Evolutionary conservation across 768 basidiomycete genomes (phyloP).

Genomic region (Panaeolus papilionaceus): DNA sequence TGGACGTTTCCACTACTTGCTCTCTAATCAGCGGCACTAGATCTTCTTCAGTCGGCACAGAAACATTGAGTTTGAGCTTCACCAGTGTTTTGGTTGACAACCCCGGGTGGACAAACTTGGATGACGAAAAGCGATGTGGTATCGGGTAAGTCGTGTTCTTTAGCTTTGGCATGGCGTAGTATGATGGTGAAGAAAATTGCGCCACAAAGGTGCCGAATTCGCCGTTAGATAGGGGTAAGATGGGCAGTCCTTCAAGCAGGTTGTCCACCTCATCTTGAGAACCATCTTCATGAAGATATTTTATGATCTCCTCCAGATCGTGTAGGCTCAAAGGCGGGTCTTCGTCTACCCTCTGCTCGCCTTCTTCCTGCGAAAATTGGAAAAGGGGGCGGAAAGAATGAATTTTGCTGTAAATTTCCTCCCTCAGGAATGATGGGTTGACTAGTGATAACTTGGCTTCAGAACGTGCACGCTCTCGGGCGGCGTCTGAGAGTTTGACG

Average conservation of each 20-base stretch:
- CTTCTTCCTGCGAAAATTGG: background rate
- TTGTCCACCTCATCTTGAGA: conserved; percentile 17
- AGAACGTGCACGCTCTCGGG: conserved; percentile 27
- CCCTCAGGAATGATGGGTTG: conserved; percentile 33
- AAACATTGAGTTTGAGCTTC: conserved; percentile 34
- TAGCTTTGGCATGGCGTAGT: conserved; percentile 35
- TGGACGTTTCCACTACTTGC: conserved; percentile 6
- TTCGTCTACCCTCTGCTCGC: background rate
- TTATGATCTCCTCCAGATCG: conserved; percentile 33
- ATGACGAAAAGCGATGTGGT: conserved; percentile 29
- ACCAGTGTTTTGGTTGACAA: conserved; percentile 30
- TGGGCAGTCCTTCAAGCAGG: conserved; percentile 34
- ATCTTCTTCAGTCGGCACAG: conserved; percentile 20
- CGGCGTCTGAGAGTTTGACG: conserved; percentile 27
- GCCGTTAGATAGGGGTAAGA: conserved; percentile 45
- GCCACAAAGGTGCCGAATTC: conserved; percentile 34
- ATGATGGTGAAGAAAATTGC: conserved; percentile 16
- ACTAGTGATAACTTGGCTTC: conserved; percentile 28
- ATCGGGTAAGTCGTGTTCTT: background rate
- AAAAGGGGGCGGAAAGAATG: background rate
- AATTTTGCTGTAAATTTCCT: conserved; percentile 27
- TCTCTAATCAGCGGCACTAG: conserved; percentile 25
- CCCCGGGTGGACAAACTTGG: conserved; percentile 34
- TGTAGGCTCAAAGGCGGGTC: conserved; percentile 1
- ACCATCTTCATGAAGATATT: conserved; percentile 31